Base-by-base conservation (phyloP, 345 rosid species). In the Tarenaya hassleriana region DNA sequence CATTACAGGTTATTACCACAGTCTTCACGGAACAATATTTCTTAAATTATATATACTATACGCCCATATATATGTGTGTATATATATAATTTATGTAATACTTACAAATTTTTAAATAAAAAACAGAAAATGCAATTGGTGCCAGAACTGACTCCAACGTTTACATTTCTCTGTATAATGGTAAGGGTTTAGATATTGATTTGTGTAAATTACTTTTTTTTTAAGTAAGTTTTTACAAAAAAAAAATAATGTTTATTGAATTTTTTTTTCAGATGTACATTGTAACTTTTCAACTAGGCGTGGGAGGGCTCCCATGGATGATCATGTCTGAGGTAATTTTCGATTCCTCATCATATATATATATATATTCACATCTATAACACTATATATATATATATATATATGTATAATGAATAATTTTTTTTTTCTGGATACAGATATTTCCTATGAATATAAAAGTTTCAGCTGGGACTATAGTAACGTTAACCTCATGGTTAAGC, bases 371-470 rank as follows among this genome's bases (percentile, higher is more conserved):
- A n/a, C n/a, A n/a, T n/a, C n/a, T n/a, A n/a, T n/a, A n/a, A n/a
- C n/a, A n/a, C n/a, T n/a, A n/a, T n/a, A n/a, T n/a, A n/a, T n/a
- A n/a, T n/a, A n/a, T n/a, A n/a, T n/a, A n/a, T n/a, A n/a, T n/a
- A n/a, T n/a, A 1, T 4, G 5, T 3, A 35, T 43, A 18, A 37
- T 13, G n/a, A 16, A 59, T 41, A 20, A 19, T 3, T 7, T 3
- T 55, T 1, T 39, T 17, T 18, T 8, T 59, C 42, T 29, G 8
- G 1, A 10, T 68, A 47, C 68, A 74, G 75, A 77, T 77, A 47
- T 77, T 77, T 58, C 77, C 82, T 0, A 38, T 70, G 10, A 70
- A 77, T 59, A 55, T 73, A 10, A 73, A 77, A 55, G 78, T 66
- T 13, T 34, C 77, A 43, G 78, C 74, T 3, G 82, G 82, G 50